Evolutionary conservation across 306 rosid genomes (phyloP), one percentile per base, ranked within the genome.

Genomic region (Trifolium repens): DNA sequence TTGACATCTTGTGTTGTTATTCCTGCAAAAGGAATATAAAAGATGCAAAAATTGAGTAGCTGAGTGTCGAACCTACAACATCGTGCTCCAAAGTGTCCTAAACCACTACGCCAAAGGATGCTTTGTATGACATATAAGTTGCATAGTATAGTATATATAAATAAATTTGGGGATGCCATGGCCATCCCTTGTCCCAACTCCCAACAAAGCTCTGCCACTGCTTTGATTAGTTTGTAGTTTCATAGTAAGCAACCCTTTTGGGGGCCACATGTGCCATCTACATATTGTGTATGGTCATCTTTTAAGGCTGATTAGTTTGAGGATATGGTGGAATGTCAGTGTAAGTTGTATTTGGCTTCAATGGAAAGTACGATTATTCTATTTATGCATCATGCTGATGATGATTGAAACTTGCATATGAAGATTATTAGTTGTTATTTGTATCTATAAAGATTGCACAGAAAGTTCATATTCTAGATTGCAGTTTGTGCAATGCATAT

Each of bases 361-460:
- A 49, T 69, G 7, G 46, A 74, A 81, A 53, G 64, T 61, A 39
- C 71, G 74, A 12, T 40, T 50, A 13, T 72, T 19, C 34, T 57
- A 62, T 67, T 24, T 71, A 55, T 63, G 34, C 46, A 26, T 12
- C 42, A 59, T 58, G 50, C 58, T 34, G 39, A 13, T 50, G 39
- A 13, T 50, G 46, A 16, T 65, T 79, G 69, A 59, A 75, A 58
- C 63, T 47, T 47, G 46, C 43, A 47, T 60, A 75, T 55, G 53
- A 24, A 24, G 60, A 24, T 65, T 80, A 7, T 52, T 80, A 68
- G 46, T 44, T 61, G 60, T 61, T 35, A 30, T 39, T 44, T 72
- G 43, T 72, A 53, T 72, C 69, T 80, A 39, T 72, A 75, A 59
- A 71, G 43, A 60, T 44, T 43, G 54, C 77, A 54, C 60, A 73